Evolutionary conservation across 2,329 filamentous ascomycete species (phyloP).

Genomic region (Pestalotiopsis sp.): DNA sequence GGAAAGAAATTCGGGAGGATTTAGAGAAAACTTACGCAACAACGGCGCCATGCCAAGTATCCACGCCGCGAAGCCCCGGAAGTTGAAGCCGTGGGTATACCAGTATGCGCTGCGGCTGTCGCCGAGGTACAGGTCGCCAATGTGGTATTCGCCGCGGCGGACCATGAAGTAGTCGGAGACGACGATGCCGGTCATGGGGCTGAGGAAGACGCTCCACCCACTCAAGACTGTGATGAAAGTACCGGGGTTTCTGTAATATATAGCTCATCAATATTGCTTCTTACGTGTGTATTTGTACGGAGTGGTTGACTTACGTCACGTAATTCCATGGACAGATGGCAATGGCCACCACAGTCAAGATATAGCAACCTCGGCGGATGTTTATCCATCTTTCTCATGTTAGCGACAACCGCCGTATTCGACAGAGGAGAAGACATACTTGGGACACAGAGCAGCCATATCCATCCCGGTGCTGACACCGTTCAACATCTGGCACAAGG

Average conservation of each 20-base stretch:
- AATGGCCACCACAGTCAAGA: constrained; percentile 42
- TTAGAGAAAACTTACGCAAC: constrained; percentile 25
- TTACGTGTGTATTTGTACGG: background rate
- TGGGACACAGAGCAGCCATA: constrained; percentile 45
- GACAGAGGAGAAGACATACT: too few relatives aligned
- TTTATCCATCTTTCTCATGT: constrained; percentile 40
- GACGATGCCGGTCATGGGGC: constrained; percentile 47
- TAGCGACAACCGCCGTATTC: too few relatives aligned
- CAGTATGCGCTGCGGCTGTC: constrained; percentile 41
- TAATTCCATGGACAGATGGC: constrained; percentile 49
- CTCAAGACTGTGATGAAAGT: constrained; percentile 41
- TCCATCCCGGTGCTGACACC: constrained; percentile 44
- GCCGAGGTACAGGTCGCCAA: constrained; percentile 45
- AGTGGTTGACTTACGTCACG: constrained; percentile 24
- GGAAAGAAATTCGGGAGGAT: background rate
- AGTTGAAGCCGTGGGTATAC: constrained; percentile 46
- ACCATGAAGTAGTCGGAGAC: constrained; percentile 49
- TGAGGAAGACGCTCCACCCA: constrained; percentile 46
- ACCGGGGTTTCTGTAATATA: constrained; percentile 32
- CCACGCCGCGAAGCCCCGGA: constrained; percentile 44
- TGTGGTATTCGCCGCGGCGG: constrained; percentile 38
- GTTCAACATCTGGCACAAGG: constrained; percentile 24
- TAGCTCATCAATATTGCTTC: background rate
- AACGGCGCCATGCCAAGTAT: constrained; percentile 37
- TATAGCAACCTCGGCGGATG: constrained; percentile 47